Conservation (phyloP, 129 eudicot genomes). For the carrot (Daucus carota) region DH1_v3.0 NC_030382.2:27084001-27084500, state of each 20-base stretch:
- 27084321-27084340: neutral
- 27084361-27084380: neutral
- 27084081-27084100: too few relatives aligned
- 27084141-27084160: too few relatives aligned
- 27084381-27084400: neutral
- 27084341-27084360: neutral
- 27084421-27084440: neutral
- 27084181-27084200: too few relatives aligned
- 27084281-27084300: neutral
- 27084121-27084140: too few relatives aligned
- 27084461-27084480: neutral
- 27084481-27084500: neutral
- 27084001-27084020: too few relatives aligned
- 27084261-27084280: neutral
- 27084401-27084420: neutral
- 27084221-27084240: neutral
- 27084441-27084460: neutral
- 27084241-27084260: neutral
- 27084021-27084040: too few relatives aligned
- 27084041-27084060: too few relatives aligned
- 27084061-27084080: too few relatives aligned
- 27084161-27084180: too few relatives aligned
- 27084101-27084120: too few relatives aligned
- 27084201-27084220: too few relatives aligned
- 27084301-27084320: neutral